phyloP scores from a whole-genome alignment of 371 early-diverging fungal genomes.

The Zancudomyces culisetae region DNA sequence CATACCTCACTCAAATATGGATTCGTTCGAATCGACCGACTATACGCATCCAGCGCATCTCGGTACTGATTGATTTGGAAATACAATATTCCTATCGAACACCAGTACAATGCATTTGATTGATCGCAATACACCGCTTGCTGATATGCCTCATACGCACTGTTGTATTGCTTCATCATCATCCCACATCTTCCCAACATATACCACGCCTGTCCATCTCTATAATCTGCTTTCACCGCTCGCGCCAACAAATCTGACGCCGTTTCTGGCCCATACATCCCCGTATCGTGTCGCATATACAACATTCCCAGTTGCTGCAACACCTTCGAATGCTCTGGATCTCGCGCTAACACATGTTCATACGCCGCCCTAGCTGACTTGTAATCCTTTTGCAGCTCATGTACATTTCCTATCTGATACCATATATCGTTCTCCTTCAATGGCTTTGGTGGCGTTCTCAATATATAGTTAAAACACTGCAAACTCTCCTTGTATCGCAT shows the following conservation, averaged over 20 bases:
- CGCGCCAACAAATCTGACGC: constrained; percentile 68
- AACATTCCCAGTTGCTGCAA: constrained; percentile 93
- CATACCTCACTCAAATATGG: constrained; percentile 94
- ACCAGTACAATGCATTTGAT: constrained; percentile 93
- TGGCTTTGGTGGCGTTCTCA: constrained; percentile 81
- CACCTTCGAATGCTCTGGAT: constrained; percentile 87
- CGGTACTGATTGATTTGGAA: constrained; percentile 90
- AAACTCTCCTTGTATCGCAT: constrained; percentile 70
- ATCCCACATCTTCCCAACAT: constrained; percentile 90
- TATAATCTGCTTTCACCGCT: constrained; percentile 66
- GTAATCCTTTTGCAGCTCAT: constrained; percentile 89
- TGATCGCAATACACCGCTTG: constrained; percentile 92
- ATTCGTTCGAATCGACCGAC: constrained; percentile 80
- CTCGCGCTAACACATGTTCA: constrained; percentile 70
- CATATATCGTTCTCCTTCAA: constrained; percentile 85
- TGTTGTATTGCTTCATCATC: constrained; percentile 83
- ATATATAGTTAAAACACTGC: constrained; percentile 83
- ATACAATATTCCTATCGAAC: constrained; percentile 94
- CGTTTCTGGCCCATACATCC: constrained; percentile 58
- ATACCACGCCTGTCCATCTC: constrained; percentile 92
- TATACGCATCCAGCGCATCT: constrained; percentile 94
- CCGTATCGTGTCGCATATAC: constrained; percentile 64
- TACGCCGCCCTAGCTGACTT: constrained; percentile 74
- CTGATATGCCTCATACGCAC: constrained; percentile 95
- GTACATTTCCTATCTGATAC: constrained; percentile 94